Evolutionary conservation across 2,329 filamentous ascomycete species (phyloP), one percentile per base, ranked within the genome.

Genomic region (Fusarium sp.): DNA sequence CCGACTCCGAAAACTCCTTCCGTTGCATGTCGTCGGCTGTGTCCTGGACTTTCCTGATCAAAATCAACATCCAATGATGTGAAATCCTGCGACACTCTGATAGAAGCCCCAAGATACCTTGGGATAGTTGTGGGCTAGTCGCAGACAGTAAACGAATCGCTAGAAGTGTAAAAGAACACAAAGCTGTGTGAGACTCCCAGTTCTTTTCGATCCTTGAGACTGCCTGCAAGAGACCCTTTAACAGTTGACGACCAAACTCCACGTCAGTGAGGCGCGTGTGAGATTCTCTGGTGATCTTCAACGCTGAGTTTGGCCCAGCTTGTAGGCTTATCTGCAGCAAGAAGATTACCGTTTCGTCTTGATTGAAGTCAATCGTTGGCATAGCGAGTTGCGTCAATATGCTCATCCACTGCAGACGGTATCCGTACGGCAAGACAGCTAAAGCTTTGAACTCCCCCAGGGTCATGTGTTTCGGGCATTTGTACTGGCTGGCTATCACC

Each of bases 371-470:
- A 10, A 75, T 37, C 0, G 44, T 53, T 0, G 68, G 72, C 59
- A 67, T 71, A 2, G 67, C 62, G 2, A 75, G 63, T 17, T 75
- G 71, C 0, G 35, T 60, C 3, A 75, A 40, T 1, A 73, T 65
- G 15, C 56, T 73, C 39, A 66, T 56, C 74, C 72, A 75, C 32
- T 64, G 58, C 3, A 70, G 56, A 1, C 46, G 40, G 23, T 67
- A 49, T 2, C 74, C 71, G 2, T 56, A 67, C 0, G 61, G 67
- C 1, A 75, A 19, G 2, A 30, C 32, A 25, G 52, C 46, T 7
- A 75, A 11, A 3, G 82, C 78, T 50, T 85, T 84, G 71, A 82
- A 90, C 53, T 91, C 87, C 0, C 83, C 81, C 0, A 87, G 59
- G 0, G 82, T 79, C 56, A 91, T 76, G 22, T 81, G 69, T 0